Base-by-base conservation (phyloP, 2,329 filamentous ascomycete genomes). In the Colletotrichum orbiculare region DNA sequence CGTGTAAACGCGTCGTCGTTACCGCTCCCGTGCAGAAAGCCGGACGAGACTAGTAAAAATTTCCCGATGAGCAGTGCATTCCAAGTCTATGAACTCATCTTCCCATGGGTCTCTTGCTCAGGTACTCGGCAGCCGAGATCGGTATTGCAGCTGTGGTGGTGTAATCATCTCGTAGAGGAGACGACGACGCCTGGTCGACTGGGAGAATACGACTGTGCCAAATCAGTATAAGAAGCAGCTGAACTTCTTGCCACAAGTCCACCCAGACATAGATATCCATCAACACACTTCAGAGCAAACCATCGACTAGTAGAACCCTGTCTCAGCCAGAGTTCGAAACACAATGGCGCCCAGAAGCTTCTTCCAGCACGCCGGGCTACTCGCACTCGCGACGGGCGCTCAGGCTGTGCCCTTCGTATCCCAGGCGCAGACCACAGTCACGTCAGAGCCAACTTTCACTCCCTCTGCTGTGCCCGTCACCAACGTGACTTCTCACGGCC, bases 401-500 rank as follows among this genome's bases (percentile, higher is more conserved):
- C 55, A 43, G 0, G 79, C 79, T 1, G 71, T 74, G 2, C 79
- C 79, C 0, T 67, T 78, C 6, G 73, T 75, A 1, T 78, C 76
- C 3, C 65, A 74, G 39, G 68, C 78, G 0, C 71, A 74, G 38
- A 81, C 78, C 0, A 81, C 78, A 0, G 54, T 78, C 25, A 71
- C 71, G 2, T 76, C 76, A 0, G 70, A 67, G 4, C 70, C 75
- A 1, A 42, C 73, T 1, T 58, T 69, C 6, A 76, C 75, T 0
- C 67, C 69, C 0, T 55, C 73, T 2, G 61, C 64, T 0, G 73
- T 79, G 2, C 71, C 77, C 5, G 75, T 83, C 12, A 86, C 83
- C 42, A 85, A 90, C 37, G 81, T 87, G 6, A 90, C 89, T 2
- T 87, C 84, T 5, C 91, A 95, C 73, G 91, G 91, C 0, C 84